Evolutionary conservation across 2,329 filamentous ascomycete genomes (phyloP).

Genomic region (Colletotrichum truncatum): DNA sequence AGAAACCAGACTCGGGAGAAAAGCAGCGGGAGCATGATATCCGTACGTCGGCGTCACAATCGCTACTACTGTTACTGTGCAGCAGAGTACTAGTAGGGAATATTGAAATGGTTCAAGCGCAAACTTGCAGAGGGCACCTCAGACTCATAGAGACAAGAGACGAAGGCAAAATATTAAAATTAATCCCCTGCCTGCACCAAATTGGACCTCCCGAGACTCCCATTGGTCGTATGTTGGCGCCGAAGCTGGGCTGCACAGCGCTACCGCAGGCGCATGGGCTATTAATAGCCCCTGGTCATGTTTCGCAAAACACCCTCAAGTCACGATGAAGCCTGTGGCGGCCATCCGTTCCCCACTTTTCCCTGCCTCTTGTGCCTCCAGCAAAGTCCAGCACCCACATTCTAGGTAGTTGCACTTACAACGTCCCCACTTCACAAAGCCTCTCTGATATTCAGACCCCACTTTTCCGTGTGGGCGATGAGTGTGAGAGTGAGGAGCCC

Average conservation of each 20-base stretch:
- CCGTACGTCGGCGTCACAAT: too few species aligned
- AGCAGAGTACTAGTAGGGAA: too few species aligned
- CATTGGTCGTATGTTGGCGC: slow-evolving; percentile 28
- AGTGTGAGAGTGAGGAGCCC: neutral
- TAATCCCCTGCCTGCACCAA: slow-evolving; percentile 13
- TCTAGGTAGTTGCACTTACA: neutral
- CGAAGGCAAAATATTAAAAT: slow-evolving; percentile 1
- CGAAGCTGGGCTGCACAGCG: slow-evolving; percentile 7
- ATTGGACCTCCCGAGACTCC: neutral
- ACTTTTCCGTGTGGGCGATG: neutral
- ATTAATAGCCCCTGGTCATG: slow-evolving; percentile 29
- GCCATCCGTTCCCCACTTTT: neutral
- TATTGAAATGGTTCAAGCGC: neutral
- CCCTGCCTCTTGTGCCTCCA: neutral
- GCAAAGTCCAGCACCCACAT: neutral
- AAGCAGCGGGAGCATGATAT: too few species aligned
- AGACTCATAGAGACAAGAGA: neutral
- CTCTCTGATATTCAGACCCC: neutral
- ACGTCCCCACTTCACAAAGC: neutral
- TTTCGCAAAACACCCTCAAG: slow-evolving; percentile 29
- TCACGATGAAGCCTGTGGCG: slow-evolving; percentile 25
- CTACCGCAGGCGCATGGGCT: slow-evolving; percentile 22
- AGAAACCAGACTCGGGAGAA: too few species aligned
- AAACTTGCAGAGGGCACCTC: too few species aligned
- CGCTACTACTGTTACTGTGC: too few species aligned